These are phyloP conservation scores for Lecanicillium sp. DNA, from an alignment of 2,329 filamentous ascomycete species.

Conservation along the genomic window DNA sequence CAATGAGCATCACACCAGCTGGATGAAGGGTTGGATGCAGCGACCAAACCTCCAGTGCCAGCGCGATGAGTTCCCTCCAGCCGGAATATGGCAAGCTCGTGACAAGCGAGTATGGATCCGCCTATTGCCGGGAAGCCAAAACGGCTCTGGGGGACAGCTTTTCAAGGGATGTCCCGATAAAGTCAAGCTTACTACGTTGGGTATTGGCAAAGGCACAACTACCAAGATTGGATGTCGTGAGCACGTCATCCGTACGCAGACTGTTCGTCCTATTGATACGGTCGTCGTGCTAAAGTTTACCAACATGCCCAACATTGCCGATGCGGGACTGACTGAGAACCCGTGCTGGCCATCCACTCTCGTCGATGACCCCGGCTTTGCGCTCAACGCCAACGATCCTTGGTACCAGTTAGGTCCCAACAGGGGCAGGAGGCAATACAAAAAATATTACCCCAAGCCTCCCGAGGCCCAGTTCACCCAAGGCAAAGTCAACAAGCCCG, in stretches of 20 bases:
- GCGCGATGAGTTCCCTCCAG: conserved; percentile 9
- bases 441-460: background rate
- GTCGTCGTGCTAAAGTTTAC: conserved; percentile 5
- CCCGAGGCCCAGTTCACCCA: conserved; percentile 1
- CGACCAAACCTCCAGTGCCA: conserved; percentile 1
- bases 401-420: too few relatives aligned
- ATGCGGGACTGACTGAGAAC: conserved; percentile 14
- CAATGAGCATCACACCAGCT: conserved; percentile 3
- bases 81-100: conserved; percentile 8
- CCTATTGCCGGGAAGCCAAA: too few relatives aligned
- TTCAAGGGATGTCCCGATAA: background rate
- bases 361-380: conserved; percentile 14
- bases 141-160: background rate
- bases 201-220: background rate
- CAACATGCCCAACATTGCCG: conserved; percentile 5
- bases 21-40: conserved; percentile 10
- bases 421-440: conserved; percentile 4
- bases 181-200: background rate
- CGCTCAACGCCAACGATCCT: conserved; percentile 12
- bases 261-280: background rate
- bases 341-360: conserved; percentile 14
- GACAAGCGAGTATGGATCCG: too few relatives aligned
- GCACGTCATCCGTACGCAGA: background rate
- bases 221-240: background rate
- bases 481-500: conserved; percentile 3